Conservation (phyloP, 345 rosid genomes). For the Barbarea vulgaris region DNA sequence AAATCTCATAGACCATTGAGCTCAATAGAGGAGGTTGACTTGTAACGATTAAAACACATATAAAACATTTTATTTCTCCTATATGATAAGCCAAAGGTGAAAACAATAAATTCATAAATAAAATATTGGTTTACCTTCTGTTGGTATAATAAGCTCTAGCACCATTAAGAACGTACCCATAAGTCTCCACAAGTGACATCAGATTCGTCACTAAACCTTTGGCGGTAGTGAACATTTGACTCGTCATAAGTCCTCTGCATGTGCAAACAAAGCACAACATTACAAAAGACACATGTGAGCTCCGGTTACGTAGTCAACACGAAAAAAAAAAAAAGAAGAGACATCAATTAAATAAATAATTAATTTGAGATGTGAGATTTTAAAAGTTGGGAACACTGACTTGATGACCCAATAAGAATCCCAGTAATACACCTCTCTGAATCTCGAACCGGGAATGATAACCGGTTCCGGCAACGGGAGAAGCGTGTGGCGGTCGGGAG, state of each 20-base stretch:
- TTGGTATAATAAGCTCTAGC: conserved; percentile 85
- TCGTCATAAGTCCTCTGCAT: conserved; percentile 82
- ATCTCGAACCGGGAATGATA: conserved; percentile 83
- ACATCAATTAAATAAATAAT: neutral
- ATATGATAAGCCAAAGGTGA: neutral
- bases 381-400: conserved; percentile 41
- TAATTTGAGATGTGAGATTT: neutral
- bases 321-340: neutral
- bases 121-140: conserved; percentile 55
- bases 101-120: neutral
- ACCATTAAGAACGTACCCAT: conserved; percentile 80
- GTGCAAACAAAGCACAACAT: conserved; percentile 8
- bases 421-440: conserved; percentile 92
- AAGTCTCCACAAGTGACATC: conserved; percentile 60
- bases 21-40: conserved; percentile 95
- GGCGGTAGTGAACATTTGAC: conserved; percentile 83
- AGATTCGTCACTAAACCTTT: conserved; percentile 73
- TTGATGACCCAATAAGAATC: conserved; percentile 95
- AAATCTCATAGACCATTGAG: conserved; percentile 78
- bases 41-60: conserved; percentile 10
- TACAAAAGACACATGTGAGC: conserved; percentile 9
- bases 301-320: conserved; percentile 23
- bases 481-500: conserved; percentile 70
- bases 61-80: neutral
- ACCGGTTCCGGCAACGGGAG: conserved; percentile 71